Conservation (phyloP, 139 green algal species). For the Diplosphaera chodatii region DNA sequence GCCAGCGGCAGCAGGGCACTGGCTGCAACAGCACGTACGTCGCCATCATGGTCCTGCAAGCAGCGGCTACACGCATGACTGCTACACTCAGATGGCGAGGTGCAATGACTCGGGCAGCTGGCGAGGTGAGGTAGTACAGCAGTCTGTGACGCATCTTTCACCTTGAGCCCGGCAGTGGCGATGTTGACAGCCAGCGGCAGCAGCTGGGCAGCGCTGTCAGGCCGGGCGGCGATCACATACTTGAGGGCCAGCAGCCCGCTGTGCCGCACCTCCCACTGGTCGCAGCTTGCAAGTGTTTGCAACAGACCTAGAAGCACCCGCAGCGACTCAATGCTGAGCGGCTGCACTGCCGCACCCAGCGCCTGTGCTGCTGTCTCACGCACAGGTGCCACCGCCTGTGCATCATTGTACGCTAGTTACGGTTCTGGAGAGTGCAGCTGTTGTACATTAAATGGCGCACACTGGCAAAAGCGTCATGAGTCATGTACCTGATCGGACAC, state of each 20-base stretch:
- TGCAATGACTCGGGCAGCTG: too few species aligned
- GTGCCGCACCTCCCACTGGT: conserved; percentile 57
- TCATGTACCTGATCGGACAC: conserved; percentile 84
- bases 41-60: conserved; percentile 72
- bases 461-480: too few species aligned
- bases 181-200: conserved; percentile 54
- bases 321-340: conserved; percentile 26
- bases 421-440: too few species aligned
- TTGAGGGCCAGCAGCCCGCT: conserved; percentile 83
- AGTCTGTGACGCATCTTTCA: conserved; percentile 1
- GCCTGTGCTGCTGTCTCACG: conserved; percentile 92
- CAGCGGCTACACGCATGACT: conserved; percentile 70
- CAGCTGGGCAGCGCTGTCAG: conserved; percentile 32
- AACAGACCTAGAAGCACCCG: conserved; percentile 49
- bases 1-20: conserved; percentile 80
- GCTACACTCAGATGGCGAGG: too few species aligned
- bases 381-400: conserved; percentile 81
- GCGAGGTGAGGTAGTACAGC: too few species aligned
- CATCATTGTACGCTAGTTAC: too few species aligned
- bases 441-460: too few species aligned
- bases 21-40: conserved; percentile 86
- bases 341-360: conserved; percentile 59
- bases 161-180: conserved; percentile 48
- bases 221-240: conserved; percentile 74
- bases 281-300: conserved; percentile 40